Evolutionary conservation across 441 rosid species (phyloP), one percentile per base, ranked within the genome.

Genomic region (Kokia cookei): DNA sequence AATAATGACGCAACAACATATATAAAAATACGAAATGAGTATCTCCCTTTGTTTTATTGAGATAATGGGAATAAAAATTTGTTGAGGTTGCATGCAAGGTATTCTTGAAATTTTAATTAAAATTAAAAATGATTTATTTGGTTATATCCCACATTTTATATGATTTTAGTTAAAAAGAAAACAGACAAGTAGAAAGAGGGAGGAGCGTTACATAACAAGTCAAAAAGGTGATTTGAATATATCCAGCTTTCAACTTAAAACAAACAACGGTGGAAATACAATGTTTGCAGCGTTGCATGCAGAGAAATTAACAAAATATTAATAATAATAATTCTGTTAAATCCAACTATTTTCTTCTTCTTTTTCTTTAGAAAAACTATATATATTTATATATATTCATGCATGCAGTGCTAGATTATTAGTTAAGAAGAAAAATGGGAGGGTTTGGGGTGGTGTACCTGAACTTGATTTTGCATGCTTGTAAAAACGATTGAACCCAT

Each of bases 61-160:
- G 7, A 4, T 32, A n/a, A n/a, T 62, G 17, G 13, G 11, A 63
- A n/a, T 62, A 62, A 62, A 63, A n/a, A 63, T 63, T 7, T 63
- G 68, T 17, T 37, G 50, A 64, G 8, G 68, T 63, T 81, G 81
- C 84, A 81, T 81, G 84, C 48, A 61, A 72, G 73, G 62, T 77
- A 75, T 59, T 14, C 15, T 27, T 0, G 8, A 68, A 8, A 48
- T 7, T 32, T 1, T 17, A 35, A 35, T 53, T 17, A 48, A 48
- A 42, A 43, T 7, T 43, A 11, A 43, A 65, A 66, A 47, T 17
- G 12, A n/a, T 11, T 65, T 19, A 43, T 19, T 19, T 42, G 1
- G 22, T 65, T 10, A 42, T 6, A 47, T 13, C 5, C 29, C 5
- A 19, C 13, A 9, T 55, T 57, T 57, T 24, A 55, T 22, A 22